These are phyloP conservation scores for Yamadazyma friedrichii DNA, from an alignment of 1,139 yeast genomes.

Conservation along the genomic window DNA sequence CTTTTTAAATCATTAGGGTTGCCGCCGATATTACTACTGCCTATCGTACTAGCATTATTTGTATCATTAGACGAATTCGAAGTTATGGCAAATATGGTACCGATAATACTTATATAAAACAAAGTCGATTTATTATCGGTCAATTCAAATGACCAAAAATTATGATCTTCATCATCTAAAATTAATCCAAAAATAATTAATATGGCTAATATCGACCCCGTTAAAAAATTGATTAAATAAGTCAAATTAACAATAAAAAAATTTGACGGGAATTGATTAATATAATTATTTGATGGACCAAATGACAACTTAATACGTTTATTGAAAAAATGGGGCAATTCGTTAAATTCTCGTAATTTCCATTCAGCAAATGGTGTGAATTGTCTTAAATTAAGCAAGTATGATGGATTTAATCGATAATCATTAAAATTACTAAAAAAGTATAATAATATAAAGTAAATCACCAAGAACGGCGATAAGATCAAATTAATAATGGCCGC, in stretches of 20 bases:
- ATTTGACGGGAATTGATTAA: constrained; percentile 91
- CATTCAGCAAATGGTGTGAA: constrained; percentile 94
- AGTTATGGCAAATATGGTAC: constrained; percentile 76
- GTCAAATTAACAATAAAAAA: constrained; percentile 52
- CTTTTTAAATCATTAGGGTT: constrained; percentile 19
- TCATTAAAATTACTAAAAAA: constrained; percentile 92
- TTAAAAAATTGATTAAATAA: constrained; percentile 67
- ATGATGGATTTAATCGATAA: constrained; percentile 83
- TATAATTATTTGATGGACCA: constrained; percentile 76
- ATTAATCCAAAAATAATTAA: constrained; percentile 76
- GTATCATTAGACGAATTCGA: constrained; percentile 24
- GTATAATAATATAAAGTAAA: constrained; percentile 76
- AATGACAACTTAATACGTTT: constrained; percentile 74
- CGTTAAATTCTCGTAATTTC: constrained; percentile 93
- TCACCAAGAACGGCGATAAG: constrained; percentile 81
- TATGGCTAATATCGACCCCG: constrained; percentile 89
- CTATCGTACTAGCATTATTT: constrained; percentile 14
- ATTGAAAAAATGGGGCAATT: constrained; percentile 82
- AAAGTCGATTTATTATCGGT: constrained; percentile 77
- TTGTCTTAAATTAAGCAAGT: constrained; percentile 75
- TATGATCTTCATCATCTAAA: constrained; percentile 76
- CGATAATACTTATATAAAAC: constrained; percentile 85
- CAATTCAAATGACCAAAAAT: constrained; percentile 85
- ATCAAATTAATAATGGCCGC: constrained; percentile 84
- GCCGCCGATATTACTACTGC: constrained; percentile 24